A percentile compares a stretch with the other conserved stretches of the same genome.
Evolutionary conservation across 257 asterid species (phyloP).

Genomic region (Primulina huaijiensis): DNA sequence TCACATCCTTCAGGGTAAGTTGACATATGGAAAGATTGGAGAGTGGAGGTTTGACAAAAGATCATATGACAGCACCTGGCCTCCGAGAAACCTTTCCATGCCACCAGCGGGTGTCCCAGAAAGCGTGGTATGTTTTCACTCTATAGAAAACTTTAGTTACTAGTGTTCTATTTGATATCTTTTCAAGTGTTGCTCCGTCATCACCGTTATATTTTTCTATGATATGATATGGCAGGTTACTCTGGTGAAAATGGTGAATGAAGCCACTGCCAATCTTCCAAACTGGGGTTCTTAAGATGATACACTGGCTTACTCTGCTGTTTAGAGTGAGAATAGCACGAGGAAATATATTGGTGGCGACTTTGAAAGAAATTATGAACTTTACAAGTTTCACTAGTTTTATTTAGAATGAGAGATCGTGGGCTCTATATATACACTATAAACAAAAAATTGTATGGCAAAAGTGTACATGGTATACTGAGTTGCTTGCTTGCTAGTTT

Average conservation of each 20-base stretch:
- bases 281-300: slow-evolving; percentile 69
- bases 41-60: slow-evolving; percentile 98
- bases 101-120: slow-evolving; percentile 96
- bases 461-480: background rate
- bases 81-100: slow-evolving; percentile 75
- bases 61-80: slow-evolving; percentile 61
- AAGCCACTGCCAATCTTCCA: slow-evolving; percentile 77
- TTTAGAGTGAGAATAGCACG: background rate
- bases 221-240: slow-evolving; percentile 58
- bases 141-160: background rate
- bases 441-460: background rate
- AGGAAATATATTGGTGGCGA: background rate
- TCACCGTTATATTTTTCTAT: background rate
- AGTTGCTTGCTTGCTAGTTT: background rate
- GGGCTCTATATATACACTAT: background rate
- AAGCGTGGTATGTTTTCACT: slow-evolving; percentile 66
- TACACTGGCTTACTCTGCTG: background rate
- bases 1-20: slow-evolving; percentile 49
- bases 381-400: background rate
- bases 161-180: background rate
- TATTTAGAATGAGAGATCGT: too few species aligned
- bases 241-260: slow-evolving; percentile 84
- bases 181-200: background rate
- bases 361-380: background rate
- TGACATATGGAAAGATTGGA: slow-evolving; percentile 88